Evolutionary conservation across 1,284 basidiomycete genomes (phyloP), one percentile per base, ranked within the genome.

Genomic region (Ceratobasidium sp.): DNA sequence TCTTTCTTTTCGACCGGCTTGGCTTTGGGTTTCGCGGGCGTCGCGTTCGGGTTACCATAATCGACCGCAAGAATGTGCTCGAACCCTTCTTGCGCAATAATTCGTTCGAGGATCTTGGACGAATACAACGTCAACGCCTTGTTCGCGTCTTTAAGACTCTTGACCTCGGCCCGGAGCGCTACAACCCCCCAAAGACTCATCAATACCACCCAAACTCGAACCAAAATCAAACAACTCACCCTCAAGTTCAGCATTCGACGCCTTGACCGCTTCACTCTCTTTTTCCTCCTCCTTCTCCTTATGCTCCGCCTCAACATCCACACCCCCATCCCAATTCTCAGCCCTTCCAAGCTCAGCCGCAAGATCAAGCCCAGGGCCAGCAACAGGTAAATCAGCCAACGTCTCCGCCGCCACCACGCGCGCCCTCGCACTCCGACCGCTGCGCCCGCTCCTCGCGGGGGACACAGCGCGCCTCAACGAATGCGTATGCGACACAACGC

Each of bases 71-170:
- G 90, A 74, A 98, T 93, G 82, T 96, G 94, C 84, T 98, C 96
- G 85, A 96, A 97, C 42, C 96, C 96, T 84, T 97, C 96, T 83
- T 95, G 92, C 2, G 95, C 90, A 80, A 97, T 96, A 84, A 98
- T 97, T 74, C 96, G 91, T 86, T 98, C 96, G 82, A 98, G 93
- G 82, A 98, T 98, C 88, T 98, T 98, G 75, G 94, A 96, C 23
- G 96, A 96, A 83, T 98, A 98, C 28, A 98, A 86, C 20, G 94
- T 95, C 13, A 98, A 87, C 0, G 96, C 96, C 84, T 97, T 97
- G 88, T 98, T 98, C 64, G 95, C 95, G 84, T 98, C 97, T 83
- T 94, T 94, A 83, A 98, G 90, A 56, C 91, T 92, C 85, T 96
- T 96, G 82, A 97, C 91, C 85, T 98, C 96, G 26, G 86, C 89